Base-by-base conservation (phyloP, 1,284 basidiomycete genomes). In the Cutaneotrichosporon mucoides region DNA sequence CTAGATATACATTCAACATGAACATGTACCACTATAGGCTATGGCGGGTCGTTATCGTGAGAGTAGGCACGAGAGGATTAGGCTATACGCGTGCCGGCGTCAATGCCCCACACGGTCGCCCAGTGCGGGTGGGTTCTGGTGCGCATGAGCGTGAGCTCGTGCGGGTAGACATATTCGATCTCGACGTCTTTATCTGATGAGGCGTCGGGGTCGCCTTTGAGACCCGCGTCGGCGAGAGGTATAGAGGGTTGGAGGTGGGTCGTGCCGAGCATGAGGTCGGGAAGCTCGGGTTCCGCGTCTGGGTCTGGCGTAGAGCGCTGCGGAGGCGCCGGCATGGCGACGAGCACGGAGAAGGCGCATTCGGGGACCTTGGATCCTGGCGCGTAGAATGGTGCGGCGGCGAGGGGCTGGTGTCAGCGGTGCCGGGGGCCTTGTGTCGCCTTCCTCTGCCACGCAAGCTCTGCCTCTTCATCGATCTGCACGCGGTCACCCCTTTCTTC, bases 191-290 rank as follows among this genome's bases (percentile, higher is more conserved):
- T 35, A n/a, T 40, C 37, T 12, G 45, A 15, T 9, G 24, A 24
- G 2, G 24, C 24, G 3, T 40, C 53, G 11, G n/a, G 37, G 53
- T 55, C 53, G 36, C 15, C 44, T 35, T 8, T 11, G 12, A 56
- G 10, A 15, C 52, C 44, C 5, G 53, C 16, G 15, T 54, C 41
- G 34, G 38, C 16, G 15, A 45, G 38, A 6, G 54, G 38, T 12
- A 15, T 34, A 3, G 41, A 41, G n/a, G 49, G 41, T 24, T 44
- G 16, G 9, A 55, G 10, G 43, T 51, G 43, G 0, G 56, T 44
- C 12, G 62, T 64, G 13, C 62, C 62, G 37, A 64, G 59, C 54
- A 59, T 57, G 38, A 64, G 6, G 12, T 58, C 38, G 4, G 62
- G 62, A 11, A 64, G 37, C 11, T 33, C 11, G 9, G 46, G 46